Percentiles rank a stretch among this genome's conserved stretches.
Conservation (phyloP, 345 rosid species). For the Brassica cretica region DNA sequence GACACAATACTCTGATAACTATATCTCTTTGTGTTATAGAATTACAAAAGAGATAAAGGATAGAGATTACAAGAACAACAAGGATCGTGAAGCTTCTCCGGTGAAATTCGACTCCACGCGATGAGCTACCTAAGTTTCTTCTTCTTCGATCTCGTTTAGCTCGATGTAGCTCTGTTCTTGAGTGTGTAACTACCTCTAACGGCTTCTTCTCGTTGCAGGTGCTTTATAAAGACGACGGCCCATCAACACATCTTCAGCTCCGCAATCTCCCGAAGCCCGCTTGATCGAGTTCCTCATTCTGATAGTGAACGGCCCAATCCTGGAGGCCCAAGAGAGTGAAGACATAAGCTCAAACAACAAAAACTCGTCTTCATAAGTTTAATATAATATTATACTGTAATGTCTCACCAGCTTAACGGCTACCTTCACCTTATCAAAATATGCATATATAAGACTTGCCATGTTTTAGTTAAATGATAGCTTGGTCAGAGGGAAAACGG, state of each 20-base stretch:
- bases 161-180: too few species aligned
- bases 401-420: neutral
- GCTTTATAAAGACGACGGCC: neutral
- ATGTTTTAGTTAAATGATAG: neutral
- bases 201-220: neutral
- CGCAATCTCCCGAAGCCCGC: neutral
- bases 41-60: too few species aligned
- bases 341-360: neutral
- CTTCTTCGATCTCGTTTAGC: too few species aligned
- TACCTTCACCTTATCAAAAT: neutral
- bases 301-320: neutral
- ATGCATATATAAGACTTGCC: neutral
- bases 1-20: neutral
- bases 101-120: too few species aligned
- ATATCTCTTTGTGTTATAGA: too few species aligned
- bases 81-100: neutral
- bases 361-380: neutral
- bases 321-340: neutral
- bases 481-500: too few species aligned
- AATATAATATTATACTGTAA: neutral
- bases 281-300: neutral
- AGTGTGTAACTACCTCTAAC: too few species aligned
- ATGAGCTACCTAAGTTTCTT: too few species aligned
- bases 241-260: neutral
- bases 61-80: neutral